Evolutionary conservation across 495 filamentous ascomycete genomes (phyloP), one percentile per base, ranked within the genome.

Genomic region (Penicillium herquei): DNA sequence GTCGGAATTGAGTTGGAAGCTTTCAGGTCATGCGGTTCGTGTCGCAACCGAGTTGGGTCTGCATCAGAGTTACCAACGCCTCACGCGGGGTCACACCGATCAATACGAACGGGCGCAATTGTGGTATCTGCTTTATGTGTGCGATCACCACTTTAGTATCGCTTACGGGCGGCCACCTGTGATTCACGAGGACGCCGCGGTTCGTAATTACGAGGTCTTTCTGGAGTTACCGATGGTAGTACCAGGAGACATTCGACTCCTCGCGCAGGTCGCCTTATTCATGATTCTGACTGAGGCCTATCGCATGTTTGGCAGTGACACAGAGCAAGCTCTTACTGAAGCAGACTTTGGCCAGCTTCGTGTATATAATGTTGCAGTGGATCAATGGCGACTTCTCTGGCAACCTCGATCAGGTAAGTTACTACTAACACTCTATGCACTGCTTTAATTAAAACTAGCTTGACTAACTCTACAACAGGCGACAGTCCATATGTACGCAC

Each of bases 301-400:
- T 54, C 72, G 82, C 35, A 75, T 69, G 41, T 84, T 82, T 62
- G 81, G 81, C 31, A 76, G 79, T 21, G 82, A 85, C 48, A 71
- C 72, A 0, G 81, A 83, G 35, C 74, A 79, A 39, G 69, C 73
- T 6, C 58, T 84, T 48, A 75, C 69, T n/a, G 81, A 85, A 54
- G 73, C 75, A 33, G 75, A 81, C 49, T 79, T 85, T 55, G 70
- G 70, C 16, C 75, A 77, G 48, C 56, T 85, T 39, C 70, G 75
- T 26, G 68, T 72, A 35, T 83, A 78, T 59, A 83, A 83, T 53
- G 72, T 81, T 16, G 79, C 78, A 6, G 62, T 85, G 10, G 81
- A 84, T 56, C 73, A 78, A 51, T 85, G 82, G 82, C 70, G 80
- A 40, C 67, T 80, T 17, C 73, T 76, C n/a, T 85, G 82, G 81